Conservation (phyloP, 768 basidiomycete genomes). For the Termitomyces sp. region DNA sequence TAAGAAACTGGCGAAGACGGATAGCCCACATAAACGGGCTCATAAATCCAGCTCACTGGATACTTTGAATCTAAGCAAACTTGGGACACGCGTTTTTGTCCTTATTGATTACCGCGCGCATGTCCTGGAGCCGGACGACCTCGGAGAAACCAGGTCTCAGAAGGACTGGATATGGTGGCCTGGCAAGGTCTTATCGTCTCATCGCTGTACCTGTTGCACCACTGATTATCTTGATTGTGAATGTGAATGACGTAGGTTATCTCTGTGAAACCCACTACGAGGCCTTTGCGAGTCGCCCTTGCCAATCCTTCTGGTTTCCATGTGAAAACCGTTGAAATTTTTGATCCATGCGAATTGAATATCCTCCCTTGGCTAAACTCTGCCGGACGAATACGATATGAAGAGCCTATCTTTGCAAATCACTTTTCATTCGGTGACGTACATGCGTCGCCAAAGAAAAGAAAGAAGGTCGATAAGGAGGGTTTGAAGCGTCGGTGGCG, state of each 20-base stretch:
- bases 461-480: slow-evolving; percentile 31
- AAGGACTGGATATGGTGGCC: slow-evolving; percentile 65
- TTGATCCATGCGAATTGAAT: slow-evolving; percentile 34
- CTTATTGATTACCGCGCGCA: slow-evolving; percentile 39
- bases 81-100: slow-evolving; percentile 51
- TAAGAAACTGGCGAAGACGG: neutral
- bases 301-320: slow-evolving; percentile 10
- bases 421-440: slow-evolving; percentile 5
- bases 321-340: slow-evolving; percentile 30
- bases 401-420: slow-evolving; percentile 31
- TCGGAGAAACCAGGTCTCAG: slow-evolving; percentile 15
- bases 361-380: slow-evolving; percentile 32
- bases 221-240: slow-evolving; percentile 3
- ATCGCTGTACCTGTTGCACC: slow-evolving; percentile 2
- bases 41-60: neutral
- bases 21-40: slow-evolving; percentile 5
- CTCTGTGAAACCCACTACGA: slow-evolving; percentile 9
- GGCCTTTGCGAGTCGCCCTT: slow-evolving; percentile 26
- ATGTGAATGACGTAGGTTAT: slow-evolving; percentile 16
- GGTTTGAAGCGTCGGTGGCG: slow-evolving; percentile 43
- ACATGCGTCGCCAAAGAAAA: slow-evolving; percentile 42
- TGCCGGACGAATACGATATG: slow-evolving; percentile 41
- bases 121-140: slow-evolving; percentile 29
- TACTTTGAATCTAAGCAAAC: slow-evolving; percentile 22
- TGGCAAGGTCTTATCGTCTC: slow-evolving; percentile 44